Conservation (phyloP, 306 rosid genomes). For the Quercus wislizeni region DNA sequence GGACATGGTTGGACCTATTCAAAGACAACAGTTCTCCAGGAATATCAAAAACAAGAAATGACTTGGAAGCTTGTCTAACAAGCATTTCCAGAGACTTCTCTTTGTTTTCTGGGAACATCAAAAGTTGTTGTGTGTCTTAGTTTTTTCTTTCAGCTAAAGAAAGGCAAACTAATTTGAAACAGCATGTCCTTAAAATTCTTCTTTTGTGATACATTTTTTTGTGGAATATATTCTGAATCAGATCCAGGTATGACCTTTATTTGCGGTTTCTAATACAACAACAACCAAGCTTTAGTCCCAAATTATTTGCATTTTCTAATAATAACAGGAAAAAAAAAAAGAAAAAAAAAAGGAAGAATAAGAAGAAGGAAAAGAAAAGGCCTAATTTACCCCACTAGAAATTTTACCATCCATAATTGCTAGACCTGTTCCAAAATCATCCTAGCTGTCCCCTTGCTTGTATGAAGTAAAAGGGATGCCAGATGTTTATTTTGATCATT, state of each 20-base stretch:
- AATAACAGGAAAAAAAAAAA: neutral
- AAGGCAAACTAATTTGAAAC: neutral
- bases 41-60: neutral
- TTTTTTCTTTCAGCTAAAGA: neutral
- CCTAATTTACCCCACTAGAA: neutral
- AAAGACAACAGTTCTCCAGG: neutral
- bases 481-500: no score
- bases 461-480: neutral
- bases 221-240: neutral
- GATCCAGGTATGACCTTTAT: neutral
- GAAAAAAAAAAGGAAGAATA: no score
- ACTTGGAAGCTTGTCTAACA: neutral
- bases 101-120: neutral
- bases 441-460: neutral
- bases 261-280: neutral
- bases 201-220: neutral
- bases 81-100: neutral
- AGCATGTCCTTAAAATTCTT: neutral
- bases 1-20: neutral
- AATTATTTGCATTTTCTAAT: neutral
- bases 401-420: neutral
- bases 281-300: no score
- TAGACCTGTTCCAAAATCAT: neutral
- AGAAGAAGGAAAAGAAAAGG: neutral
- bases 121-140: neutral